phyloP scores from a whole-genome alignment of 2,329 filamentous ascomycete genomes.

The Scedosporium apiospermum region DNA sequence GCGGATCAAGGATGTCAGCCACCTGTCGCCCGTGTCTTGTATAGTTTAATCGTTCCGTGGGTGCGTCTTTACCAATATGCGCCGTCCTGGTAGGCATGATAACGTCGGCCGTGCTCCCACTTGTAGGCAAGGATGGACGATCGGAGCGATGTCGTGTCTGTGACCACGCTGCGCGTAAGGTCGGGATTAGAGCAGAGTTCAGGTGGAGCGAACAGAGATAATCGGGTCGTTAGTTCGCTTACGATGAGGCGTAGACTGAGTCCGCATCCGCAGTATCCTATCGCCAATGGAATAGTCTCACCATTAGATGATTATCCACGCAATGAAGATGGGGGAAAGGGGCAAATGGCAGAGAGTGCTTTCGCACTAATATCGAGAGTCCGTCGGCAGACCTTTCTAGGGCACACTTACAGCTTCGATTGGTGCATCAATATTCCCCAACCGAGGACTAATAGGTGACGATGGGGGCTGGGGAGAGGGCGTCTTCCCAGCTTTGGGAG shows the following conservation, averaged over 20 bases:
- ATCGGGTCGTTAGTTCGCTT: background rate
- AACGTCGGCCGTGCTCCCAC: constrained; percentile 37
- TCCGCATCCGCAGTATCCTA: background rate
- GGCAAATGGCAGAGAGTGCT: background rate
- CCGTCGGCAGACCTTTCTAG: background rate
- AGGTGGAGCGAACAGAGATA: background rate
- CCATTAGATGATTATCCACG: background rate
- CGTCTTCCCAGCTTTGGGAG: background rate
- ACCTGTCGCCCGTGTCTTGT: background rate
- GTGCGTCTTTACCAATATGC: constrained; percentile 17
- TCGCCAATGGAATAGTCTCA: background rate
- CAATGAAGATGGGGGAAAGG: background rate
- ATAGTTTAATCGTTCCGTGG: background rate
- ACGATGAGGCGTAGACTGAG: background rate
- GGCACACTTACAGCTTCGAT: background rate
- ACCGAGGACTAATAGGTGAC: background rate
- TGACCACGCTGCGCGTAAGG: background rate
- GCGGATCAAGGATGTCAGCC: background rate
- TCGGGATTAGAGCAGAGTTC: background rate
- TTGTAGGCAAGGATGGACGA: constrained; percentile 33
- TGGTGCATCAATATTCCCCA: background rate
- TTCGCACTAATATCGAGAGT: background rate
- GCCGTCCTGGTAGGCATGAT: constrained; percentile 29
- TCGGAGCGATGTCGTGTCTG: constrained; percentile 20
- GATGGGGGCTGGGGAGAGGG: background rate